Base-by-base conservation (phyloP, 176 grass and related monocot species). In the Alopecurus myosuroides region DNA sequence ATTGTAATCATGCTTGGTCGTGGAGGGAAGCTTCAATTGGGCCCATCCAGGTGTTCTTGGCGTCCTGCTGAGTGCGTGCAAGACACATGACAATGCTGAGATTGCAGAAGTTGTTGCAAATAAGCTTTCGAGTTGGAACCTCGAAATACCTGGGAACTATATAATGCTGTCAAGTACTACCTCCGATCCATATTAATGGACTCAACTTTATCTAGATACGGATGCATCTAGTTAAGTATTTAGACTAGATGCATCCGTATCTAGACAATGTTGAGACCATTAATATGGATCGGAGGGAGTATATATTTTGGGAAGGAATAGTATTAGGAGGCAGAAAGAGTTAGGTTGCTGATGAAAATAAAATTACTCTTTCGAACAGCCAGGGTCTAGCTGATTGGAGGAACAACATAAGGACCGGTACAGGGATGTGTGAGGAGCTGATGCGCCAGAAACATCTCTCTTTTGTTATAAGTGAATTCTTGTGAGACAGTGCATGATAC, bases 311-410 rank as follows among this genome's bases (percentile, higher is more conserved):
- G 77, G 35, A 90, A 79, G 86, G 86, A 83, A 82, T 77, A 86
- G 55, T 90, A 88, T 86, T 76, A 90, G 9, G 85, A 90, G 53
- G 90, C 90, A 15, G 77, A 87, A 80, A 92, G 90, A 74, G 64
- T 92, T 40, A 74, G 90, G 66, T 85, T 46, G 1, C 40, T 85
- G 44, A 92, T 88, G 84, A 90, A 77, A 79, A 76, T 74, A 52
- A 92, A 77, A 37, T 39, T 88, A 49, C 77, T 74, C 5, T 86
- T n/a, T 86, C 68, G 90, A 95, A 79, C 77, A 88, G 40, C 83
- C 90, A 82, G 93, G 93, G 2, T 90, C 84, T 82, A 88, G 83
- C 90, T 95, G 85, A 88, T 70, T 90, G 11, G 88, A 92, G 83
- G 79, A 90, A 66, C 48, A 66, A 41, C 82, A 28, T 18, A 33